Percentiles rank a stretch among this genome's conserved stretches.
Evolutionary conservation across 345 rosid genomes (phyloP).

Genomic region (Hevea brasiliensis): DNA sequence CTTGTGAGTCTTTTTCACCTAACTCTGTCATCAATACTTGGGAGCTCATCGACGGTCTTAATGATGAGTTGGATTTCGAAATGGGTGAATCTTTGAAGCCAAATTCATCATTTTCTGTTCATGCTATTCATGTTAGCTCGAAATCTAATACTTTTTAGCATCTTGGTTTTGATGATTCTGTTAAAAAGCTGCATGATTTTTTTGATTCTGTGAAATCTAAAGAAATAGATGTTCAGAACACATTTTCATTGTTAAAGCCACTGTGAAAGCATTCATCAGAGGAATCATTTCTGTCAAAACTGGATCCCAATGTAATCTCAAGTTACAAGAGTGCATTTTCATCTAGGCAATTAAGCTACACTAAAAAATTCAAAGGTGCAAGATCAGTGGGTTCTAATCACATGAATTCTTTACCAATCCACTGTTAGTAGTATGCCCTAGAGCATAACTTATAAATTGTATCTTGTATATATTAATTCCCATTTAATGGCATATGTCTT

Average conservation of each 20-base stretch:
- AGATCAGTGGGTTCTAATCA: constrained; percentile 36
- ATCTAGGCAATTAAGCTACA: constrained; percentile 48
- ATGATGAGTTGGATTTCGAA: too few relatives aligned
- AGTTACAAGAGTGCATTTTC: constrained; percentile 68
- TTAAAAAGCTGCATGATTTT: constrained; percentile 32
- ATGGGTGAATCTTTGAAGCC: constrained; percentile 18
- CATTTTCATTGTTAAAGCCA: constrained; percentile 40
- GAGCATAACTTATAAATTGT: too few relatives aligned
- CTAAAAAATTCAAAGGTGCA: constrained; percentile 11
- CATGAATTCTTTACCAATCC: constrained; percentile 21
- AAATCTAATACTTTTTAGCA: constrained; percentile 31
- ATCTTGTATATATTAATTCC: too few relatives aligned
- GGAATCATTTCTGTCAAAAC: constrained; percentile 57
- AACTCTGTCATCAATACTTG: too few relatives aligned
- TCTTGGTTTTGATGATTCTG: constrained; percentile 22
- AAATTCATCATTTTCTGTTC: constrained; percentile 6
- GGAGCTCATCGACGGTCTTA: too few relatives aligned
- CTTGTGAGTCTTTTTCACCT: too few relatives aligned
- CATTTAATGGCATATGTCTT: too few relatives aligned
- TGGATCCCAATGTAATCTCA: constrained; percentile 63
- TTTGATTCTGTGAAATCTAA: constrained; percentile 23
- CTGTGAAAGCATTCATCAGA: constrained; percentile 70
- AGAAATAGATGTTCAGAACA: constrained; percentile 12
- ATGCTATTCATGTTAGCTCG: constrained; percentile 1
- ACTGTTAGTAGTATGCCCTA: too few relatives aligned